A percentile compares a stretch with the other conserved stretches of the same genome.
These are phyloP conservation scores for Nemophila menziesii DNA, from an alignment of 257 asterid genomes.

Conservation along the genomic window DNA sequence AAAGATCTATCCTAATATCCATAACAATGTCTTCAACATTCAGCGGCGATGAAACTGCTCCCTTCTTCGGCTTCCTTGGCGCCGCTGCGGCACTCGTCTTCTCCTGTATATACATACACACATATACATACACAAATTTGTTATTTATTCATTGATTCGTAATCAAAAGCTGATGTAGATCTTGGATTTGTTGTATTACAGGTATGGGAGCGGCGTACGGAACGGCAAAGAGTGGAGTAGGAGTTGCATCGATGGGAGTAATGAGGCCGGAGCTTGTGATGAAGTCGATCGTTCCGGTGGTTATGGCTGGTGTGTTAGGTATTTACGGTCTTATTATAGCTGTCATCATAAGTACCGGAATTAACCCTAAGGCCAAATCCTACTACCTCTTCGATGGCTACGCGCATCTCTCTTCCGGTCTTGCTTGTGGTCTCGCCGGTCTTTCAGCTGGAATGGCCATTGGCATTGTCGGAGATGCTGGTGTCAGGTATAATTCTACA, in stretches of 20 bases:
- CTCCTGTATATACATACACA: constrained; percentile 12
- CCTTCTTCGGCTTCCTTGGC: constrained; percentile 28
- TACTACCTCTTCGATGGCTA: constrained; percentile 79
- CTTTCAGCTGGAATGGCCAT: constrained; percentile 87
- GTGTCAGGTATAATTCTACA: constrained; percentile 46
- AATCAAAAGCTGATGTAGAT: neutral
- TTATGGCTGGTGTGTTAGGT: constrained; percentile 91
- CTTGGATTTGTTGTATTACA: constrained; percentile 4
- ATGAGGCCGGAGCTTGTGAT: constrained; percentile 84
- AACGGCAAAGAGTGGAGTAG: constrained; percentile 81
- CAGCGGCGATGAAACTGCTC: constrained; percentile 33
- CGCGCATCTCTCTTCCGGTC: constrained; percentile 76
- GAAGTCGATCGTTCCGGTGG: constrained; percentile 81
- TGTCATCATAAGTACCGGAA: constrained; percentile 76
- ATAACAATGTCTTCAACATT: constrained; percentile 14
- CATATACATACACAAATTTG: neutral
- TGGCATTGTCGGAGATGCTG: constrained; percentile 85
- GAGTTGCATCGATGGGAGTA: constrained; percentile 87
- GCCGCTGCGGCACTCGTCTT: constrained; percentile 29
- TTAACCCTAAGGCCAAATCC: constrained; percentile 69
- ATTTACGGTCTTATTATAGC: constrained; percentile 73
- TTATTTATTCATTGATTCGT: neutral
- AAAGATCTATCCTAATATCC: neutral
- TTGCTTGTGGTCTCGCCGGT: constrained; percentile 76
- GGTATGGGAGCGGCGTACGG: constrained; percentile 91